A percentile compares a stretch with the other conserved stretches of the same genome.
These are phyloP conservation scores for Acer campestre DNA, from an alignment of 345 rosid genomes.

Conservation along the genomic window DNA sequence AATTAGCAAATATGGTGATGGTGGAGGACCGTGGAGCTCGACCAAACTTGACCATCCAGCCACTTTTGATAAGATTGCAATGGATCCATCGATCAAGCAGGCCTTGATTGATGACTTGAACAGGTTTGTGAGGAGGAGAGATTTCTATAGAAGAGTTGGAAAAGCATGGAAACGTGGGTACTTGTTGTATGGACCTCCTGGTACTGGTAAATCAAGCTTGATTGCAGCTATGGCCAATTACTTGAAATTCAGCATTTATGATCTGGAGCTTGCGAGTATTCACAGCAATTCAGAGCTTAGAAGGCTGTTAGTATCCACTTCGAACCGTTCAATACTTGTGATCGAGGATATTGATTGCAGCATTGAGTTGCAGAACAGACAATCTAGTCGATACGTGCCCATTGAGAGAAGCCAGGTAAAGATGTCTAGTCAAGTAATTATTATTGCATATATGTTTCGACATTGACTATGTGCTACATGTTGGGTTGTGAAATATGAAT, in stretches of 20 bases:
- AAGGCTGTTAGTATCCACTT: slow-evolving; percentile 4
- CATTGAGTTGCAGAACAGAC: slow-evolving; percentile 19
- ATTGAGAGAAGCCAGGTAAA: neutral
- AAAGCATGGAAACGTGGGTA: slow-evolving; percentile 32
- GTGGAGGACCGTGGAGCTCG: slow-evolving; percentile 18
- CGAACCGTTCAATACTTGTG: slow-evolving; percentile 27
- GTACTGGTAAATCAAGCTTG: slow-evolving; percentile 34
- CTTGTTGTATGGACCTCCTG: slow-evolving; percentile 34
- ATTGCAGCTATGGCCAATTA: slow-evolving; percentile 34
- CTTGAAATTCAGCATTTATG: slow-evolving; percentile 23
- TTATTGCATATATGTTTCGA: too few relatives aligned
- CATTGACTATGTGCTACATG: too few relatives aligned
- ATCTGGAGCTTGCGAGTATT: slow-evolving; percentile 23
- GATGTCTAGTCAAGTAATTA: too few relatives aligned
- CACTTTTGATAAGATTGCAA: slow-evolving; percentile 34
- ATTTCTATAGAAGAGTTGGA: slow-evolving; percentile 28
- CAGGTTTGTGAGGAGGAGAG: slow-evolving; percentile 22
- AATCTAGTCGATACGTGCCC: neutral
- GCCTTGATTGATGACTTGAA: slow-evolving; percentile 34
- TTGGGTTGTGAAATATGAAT: too few relatives aligned
- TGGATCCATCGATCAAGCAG: slow-evolving; percentile 24
- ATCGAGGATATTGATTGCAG: slow-evolving; percentile 33
- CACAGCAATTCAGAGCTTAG: slow-evolving; percentile 20
- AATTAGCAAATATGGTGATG: too few relatives aligned
- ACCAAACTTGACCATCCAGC: slow-evolving; percentile 35